These are phyloP conservation scores for Hydrangea macrophylla DNA, from an alignment of 148 eudicot genomes.

Conservation along the genomic window DNA sequence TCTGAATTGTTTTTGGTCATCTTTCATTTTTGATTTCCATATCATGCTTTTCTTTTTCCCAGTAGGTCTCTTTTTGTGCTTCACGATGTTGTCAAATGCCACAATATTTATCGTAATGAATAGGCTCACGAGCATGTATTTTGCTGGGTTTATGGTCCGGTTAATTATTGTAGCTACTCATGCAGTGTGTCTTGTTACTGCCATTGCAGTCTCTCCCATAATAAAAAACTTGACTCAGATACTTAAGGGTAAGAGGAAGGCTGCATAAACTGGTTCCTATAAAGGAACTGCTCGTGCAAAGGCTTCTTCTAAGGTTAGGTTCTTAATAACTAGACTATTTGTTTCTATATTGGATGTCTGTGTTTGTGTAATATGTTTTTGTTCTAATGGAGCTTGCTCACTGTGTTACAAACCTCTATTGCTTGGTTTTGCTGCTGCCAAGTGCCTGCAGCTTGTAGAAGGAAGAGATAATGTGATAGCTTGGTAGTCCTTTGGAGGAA, in stretches of 20 bases:
- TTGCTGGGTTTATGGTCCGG: constrained; percentile 99
- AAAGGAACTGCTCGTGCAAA: constrained; percentile 67
- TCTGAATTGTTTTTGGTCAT: constrained; percentile 98
- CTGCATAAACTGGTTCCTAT: constrained; percentile 38
- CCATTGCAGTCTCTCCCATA: constrained; percentile 95
- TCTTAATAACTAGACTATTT: not conserved
- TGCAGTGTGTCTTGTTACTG: constrained; percentile 95
- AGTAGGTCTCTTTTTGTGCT: constrained; percentile 95
- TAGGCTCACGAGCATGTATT: constrained; percentile 97
- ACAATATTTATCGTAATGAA: constrained; percentile 96
- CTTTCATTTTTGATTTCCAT: constrained; percentile 99
- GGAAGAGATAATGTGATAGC: not conserved
- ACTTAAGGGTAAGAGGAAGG: constrained; percentile 63
- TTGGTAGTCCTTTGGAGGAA: not conserved
- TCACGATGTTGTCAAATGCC: constrained; percentile 90
- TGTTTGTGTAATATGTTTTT: not conserved
- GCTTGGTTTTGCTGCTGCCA: not conserved
- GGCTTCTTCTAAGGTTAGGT: constrained; percentile 81
- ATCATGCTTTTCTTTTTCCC: constrained; percentile 90
- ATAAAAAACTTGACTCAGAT: constrained; percentile 77
- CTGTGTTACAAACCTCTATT: not conserved
- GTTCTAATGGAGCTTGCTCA: not conserved
- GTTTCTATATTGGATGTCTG: not conserved
- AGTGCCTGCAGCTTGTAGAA: not conserved
- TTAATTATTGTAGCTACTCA: constrained; percentile 97